Base-by-base conservation (phyloP, 2,329 filamentous ascomycete genomes). In the Tolypocladium tropicale region DNA sequence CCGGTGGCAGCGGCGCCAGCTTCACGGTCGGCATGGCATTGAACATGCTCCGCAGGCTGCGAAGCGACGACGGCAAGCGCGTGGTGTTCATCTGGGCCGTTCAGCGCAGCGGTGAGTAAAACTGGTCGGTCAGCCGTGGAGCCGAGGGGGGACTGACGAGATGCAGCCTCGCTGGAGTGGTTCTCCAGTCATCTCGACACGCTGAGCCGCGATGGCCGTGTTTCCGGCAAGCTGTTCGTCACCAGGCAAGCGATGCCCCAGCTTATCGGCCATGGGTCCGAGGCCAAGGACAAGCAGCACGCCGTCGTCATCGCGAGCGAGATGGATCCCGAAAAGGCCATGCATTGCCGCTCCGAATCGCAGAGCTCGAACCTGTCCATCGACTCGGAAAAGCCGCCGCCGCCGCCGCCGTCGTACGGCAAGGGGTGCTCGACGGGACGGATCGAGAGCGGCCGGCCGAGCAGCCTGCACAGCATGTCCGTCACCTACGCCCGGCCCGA, bases 1-100 rank as follows among this genome's bases (percentile, higher is more conserved):
- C 81, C 4, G 83, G 82, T 14, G 83, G 83, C 5, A 81, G 80
- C 53, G 83, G 83, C 2, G 82, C 79, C 2, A 83, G 78, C 33
- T 86, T 85, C 64, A 73, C 74, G 6, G 68, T 74, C 48, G 74
- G 75, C 49, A 68, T 67, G 25, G 71, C 70, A 6, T 66, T 74
- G 43, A 64, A 66, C 57, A 65, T 75, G 53, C 63, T 76, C 14
- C 67, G 62, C 52, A 65, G 59, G 16, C 58, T 65, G 3, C 57
- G 48, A 3, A 37, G 18, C 4, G 60, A 61, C 21, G 61, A 61
- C 0, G 59, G 59, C 16, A 65, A 65, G 43, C 63, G 61, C 5
- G 61, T 76, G 16, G 62, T 67, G n/a, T 73, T 76, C 53, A 60
- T 76, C 16, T 76, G 74, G 74, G 65, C 70, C 53, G 68, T 75